A percentile compares a stretch with the other conserved stretches of the same genome.
Conservation (phyloP, 2,329 filamentous ascomycete species). For the Diaporthe sp. region DNA sequence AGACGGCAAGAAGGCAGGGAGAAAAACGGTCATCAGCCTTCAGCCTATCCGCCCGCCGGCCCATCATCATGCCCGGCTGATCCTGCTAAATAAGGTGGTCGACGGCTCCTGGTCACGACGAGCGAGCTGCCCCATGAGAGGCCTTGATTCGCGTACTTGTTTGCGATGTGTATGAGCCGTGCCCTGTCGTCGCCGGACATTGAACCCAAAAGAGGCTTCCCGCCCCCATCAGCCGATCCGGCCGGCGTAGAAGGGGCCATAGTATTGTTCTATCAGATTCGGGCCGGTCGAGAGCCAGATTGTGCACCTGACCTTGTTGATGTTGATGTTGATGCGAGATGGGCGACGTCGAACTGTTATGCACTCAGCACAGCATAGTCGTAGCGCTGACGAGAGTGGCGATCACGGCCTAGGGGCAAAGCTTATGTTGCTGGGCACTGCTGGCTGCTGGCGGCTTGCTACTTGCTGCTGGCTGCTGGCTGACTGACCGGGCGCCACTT, state of each 20-base stretch:
- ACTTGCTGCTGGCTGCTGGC: not conserved
- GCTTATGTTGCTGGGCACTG: constrained; percentile 19
- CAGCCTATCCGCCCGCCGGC: not conserved
- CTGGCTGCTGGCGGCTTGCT: not conserved
- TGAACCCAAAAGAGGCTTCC: not conserved
- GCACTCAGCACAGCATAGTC: constrained; percentile 1
- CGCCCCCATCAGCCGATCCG: not conserved
- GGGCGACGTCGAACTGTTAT: not conserved
- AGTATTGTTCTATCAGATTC: not conserved
- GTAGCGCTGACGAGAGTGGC: constrained; percentile 26
- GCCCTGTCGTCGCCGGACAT: constrained; percentile 15
- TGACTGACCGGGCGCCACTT: constrained; percentile 2
- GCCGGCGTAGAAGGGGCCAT: too few species aligned
- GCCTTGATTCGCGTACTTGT: not conserved
- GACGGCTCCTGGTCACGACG: not conserved
- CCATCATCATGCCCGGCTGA: constrained; percentile 32
- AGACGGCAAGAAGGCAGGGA: not conserved
- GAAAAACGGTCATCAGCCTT: constrained; percentile 8
- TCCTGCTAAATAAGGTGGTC: not conserved
- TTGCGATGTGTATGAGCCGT: constrained; percentile 13
- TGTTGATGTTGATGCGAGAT: not conserved
- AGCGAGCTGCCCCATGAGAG: not conserved
- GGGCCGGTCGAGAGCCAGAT: not conserved
- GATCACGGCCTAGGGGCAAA: constrained; percentile 29
- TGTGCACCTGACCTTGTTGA: not conserved